These are phyloP conservation scores for Penicillium lividum DNA, from an alignment of 495 filamentous ascomycete species.

Conservation along the genomic window DNA sequence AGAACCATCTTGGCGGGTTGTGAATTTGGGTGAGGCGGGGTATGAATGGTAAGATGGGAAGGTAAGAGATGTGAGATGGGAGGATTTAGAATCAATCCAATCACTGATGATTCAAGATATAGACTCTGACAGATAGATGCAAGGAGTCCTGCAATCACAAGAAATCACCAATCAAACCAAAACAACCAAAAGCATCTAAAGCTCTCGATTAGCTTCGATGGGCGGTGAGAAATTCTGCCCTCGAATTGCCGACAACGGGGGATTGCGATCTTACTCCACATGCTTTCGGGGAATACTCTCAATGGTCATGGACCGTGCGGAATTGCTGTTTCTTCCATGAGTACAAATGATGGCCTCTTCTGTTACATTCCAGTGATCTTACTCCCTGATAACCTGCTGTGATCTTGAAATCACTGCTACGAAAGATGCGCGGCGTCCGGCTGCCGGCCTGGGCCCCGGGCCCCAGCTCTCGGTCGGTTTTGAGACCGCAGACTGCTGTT, in stretches of 20 bases:
- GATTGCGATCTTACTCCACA: constrained; percentile 24
- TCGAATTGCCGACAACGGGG: constrained; percentile 20
- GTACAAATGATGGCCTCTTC: constrained; percentile 38
- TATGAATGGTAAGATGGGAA: constrained; percentile 15
- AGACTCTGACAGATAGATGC: not conserved
- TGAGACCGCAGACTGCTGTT: constrained; percentile 22
- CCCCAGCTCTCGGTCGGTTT: constrained; percentile 27
- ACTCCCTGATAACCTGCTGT: constrained; percentile 9
- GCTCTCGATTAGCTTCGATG: constrained; percentile 43
- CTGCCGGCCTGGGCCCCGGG: constrained; percentile 41
- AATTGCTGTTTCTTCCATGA: constrained; percentile 11
- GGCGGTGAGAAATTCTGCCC: constrained; percentile 29
- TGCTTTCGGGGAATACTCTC: constrained; percentile 16
- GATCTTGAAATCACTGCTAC: constrained; percentile 21
- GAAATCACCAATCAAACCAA: not conserved
- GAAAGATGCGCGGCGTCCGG: constrained; percentile 45
- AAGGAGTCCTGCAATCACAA: not conserved
- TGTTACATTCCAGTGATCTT: constrained; percentile 25
- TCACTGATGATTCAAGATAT: not conserved
- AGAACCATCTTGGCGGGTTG: constrained; percentile 68
- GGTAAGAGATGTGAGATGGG: not conserved
- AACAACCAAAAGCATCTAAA: constrained; percentile 28
- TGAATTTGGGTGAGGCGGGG: constrained; percentile 26
- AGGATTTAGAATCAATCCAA: not conserved
- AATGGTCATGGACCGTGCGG: constrained; percentile 16